These are phyloP conservation scores for Aspergillus biplanus DNA, from an alignment of 495 filamentous ascomycete species.

Conservation along the genomic window DNA sequence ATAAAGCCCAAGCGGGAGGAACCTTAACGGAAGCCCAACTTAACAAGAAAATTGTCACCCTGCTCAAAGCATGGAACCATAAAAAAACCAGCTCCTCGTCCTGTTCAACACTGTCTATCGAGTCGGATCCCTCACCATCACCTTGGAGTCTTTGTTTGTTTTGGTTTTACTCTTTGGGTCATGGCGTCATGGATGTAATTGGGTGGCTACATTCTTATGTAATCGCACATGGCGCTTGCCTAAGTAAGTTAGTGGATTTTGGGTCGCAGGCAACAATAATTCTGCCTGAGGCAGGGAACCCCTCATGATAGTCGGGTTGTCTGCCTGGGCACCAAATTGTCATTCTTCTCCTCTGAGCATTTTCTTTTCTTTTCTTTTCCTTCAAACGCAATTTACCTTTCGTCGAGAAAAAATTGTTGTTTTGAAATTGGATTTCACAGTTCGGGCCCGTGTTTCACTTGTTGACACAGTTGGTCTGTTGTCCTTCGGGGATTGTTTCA, in stretches of 20 bases:
- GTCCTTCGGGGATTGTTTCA: too few relatives aligned
- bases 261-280: not conserved
- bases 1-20: not conserved
- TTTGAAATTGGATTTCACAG: too few relatives aligned
- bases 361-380: too few relatives aligned
- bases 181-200: conserved; percentile 11
- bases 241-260: conserved; percentile 2
- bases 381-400: too few relatives aligned
- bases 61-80: not conserved
- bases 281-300: conserved; percentile 2
- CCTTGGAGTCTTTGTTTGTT: conserved; percentile 35
- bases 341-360: too few relatives aligned
- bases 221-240: not conserved
- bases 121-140: not conserved
- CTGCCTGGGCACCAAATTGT: too few relatives aligned
- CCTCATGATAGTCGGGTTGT: too few relatives aligned
- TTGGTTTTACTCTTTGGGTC: conserved; percentile 36
- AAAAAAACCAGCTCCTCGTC: not conserved
- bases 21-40: not conserved
- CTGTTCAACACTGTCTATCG: not conserved
- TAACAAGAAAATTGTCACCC: not conserved
- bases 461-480: too few relatives aligned
- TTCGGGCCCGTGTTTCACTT: too few relatives aligned
- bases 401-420: too few relatives aligned
- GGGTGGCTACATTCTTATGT: not conserved